Evolutionary conservation across 2,329 filamentous ascomycete genomes (phyloP).

Genomic region (Aspergillus intermedius): DNA sequence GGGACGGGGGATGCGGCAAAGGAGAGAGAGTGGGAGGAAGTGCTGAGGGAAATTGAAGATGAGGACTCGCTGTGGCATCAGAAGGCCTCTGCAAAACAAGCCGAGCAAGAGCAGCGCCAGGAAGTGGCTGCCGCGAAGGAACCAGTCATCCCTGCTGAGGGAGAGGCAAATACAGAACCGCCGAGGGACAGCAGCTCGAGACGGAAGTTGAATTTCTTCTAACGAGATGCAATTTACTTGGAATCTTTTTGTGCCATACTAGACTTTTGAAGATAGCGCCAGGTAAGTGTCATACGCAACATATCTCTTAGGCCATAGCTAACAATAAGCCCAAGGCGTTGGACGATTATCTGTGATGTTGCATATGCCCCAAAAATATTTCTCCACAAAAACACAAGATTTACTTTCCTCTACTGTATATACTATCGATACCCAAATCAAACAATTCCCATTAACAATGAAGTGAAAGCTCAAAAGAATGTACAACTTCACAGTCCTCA

Average conservation of each 20-base stretch:
- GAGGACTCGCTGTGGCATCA: constrained; percentile 35
- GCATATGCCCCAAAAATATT: too few relatives aligned
- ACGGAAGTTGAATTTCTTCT: constrained; percentile 28
- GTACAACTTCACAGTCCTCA: too few relatives aligned
- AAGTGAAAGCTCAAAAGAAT: too few relatives aligned
- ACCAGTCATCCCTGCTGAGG: constrained; percentile 8
- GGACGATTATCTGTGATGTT: too few relatives aligned
- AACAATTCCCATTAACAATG: too few relatives aligned
- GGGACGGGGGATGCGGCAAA: constrained; percentile 69
- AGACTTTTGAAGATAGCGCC: too few relatives aligned
- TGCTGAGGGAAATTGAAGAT: constrained; percentile 34
- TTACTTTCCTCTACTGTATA: too few relatives aligned
- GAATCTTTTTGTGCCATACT: too few relatives aligned
- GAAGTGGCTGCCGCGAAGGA: constrained; percentile 7
- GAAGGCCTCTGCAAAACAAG: constrained; percentile 13
- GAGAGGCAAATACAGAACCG: constrained; percentile 7
- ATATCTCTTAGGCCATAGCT: background rate
- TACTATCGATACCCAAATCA: too few relatives aligned
- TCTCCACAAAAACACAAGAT: too few relatives aligned
- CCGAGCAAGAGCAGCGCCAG: constrained; percentile 5
- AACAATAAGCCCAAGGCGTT: too few relatives aligned
- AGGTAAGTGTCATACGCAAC: background rate
- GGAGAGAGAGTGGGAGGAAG: constrained; percentile 82
- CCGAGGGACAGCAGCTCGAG: constrained; percentile 11
- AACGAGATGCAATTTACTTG: background rate